Base-by-base conservation (phyloP, 768 basidiomycete genomes). In the Tricholomella constricta region DNA sequence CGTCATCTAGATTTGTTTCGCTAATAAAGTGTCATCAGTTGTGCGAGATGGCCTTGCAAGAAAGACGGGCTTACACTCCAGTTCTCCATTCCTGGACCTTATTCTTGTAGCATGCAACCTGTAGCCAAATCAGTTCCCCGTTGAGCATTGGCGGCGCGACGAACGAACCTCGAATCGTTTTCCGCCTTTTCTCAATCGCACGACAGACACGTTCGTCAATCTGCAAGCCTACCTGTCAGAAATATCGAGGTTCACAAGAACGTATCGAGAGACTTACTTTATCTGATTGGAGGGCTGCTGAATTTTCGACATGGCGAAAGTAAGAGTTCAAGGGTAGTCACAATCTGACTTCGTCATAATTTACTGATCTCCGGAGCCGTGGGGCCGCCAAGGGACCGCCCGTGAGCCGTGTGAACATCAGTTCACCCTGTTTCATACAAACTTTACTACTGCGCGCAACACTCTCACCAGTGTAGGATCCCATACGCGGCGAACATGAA, bases 31-130 rank as follows among this genome's bases (percentile, higher is more conserved):
- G 27, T 38, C 4, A 51, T 55, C 38, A 48, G 46, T 26, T 54
- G 17, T 25, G 29, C 20, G n/a, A n/a, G n/a, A n/a, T n/a, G 9
- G 38, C 26, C 8, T 27, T 26, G 43, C 8, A n/a, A 22, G 51
- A 31, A n/a, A 40, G 26, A 29, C 7, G 17, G 25, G 76, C 86
- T 66, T 70, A 92, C 86, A 96, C 89, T 56, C 94, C 94, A 52
- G 82, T 92, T 53, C 97, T 78, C 84, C 88, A 99, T 69, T 97
- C 95, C 62, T 95, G 92, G 23, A 99, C 97, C 72, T 98, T 98
- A 73, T 99, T 99, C 78, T 98, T 96, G 78, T 98, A 99, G 71
- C 94, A 97, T 32, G 97, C 96, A 63, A 99, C 90, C 96, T 80
- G 48, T 10, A 43, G 26, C 22, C 17, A 12, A 34, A 29, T 68